These are phyloP conservation scores for Pyrenochaeta sp. DNA, from an alignment of 2,329 filamentous ascomycete genomes.

Conservation along the genomic window DNA sequence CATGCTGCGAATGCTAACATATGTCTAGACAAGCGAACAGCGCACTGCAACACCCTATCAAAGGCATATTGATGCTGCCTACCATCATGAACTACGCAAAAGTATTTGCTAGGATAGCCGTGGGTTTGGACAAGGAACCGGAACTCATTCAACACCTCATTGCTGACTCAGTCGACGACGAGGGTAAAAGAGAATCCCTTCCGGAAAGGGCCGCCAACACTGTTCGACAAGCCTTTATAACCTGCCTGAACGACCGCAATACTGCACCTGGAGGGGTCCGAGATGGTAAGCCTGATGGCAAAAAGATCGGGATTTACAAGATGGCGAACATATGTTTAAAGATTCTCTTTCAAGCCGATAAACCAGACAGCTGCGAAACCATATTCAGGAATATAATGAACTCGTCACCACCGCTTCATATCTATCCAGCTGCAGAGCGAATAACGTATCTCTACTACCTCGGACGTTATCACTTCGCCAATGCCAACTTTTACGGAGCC, in stretches of 20 bases:
- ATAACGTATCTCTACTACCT: constrained; percentile 96
- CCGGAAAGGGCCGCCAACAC: constrained; percentile 89
- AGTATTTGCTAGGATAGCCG: constrained; percentile 81
- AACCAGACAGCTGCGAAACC: constrained; percentile 83
- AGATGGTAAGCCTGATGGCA: constrained; percentile 77
- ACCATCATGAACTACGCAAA: constrained; percentile 84
- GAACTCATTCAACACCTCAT: constrained; percentile 75
- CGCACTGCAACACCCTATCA: constrained; percentile 79
- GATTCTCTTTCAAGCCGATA: constrained; percentile 86
- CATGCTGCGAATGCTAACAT: constrained; percentile 9
- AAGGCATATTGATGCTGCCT: constrained; percentile 82
- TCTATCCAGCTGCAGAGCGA: constrained; percentile 85
- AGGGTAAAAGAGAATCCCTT: constrained; percentile 76
- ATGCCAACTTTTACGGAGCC: constrained; percentile 82
- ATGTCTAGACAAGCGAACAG: constrained; percentile 73
- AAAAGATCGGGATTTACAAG: constrained; percentile 86
- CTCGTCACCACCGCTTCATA: constrained; percentile 79
- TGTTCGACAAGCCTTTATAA: constrained; percentile 89
- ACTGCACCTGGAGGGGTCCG: constrained; percentile 65
- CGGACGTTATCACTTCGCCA: constrained; percentile 86
- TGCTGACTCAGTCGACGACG: constrained; percentile 62
- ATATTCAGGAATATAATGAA: constrained; percentile 89
- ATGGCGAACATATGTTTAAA: constrained; percentile 92
- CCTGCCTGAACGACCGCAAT: constrained; percentile 83
- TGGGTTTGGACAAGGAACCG: constrained; percentile 81